Evolutionary conservation across 495 filamentous ascomycete species (phyloP).

Genomic region (Penicillium pulvis): DNA sequence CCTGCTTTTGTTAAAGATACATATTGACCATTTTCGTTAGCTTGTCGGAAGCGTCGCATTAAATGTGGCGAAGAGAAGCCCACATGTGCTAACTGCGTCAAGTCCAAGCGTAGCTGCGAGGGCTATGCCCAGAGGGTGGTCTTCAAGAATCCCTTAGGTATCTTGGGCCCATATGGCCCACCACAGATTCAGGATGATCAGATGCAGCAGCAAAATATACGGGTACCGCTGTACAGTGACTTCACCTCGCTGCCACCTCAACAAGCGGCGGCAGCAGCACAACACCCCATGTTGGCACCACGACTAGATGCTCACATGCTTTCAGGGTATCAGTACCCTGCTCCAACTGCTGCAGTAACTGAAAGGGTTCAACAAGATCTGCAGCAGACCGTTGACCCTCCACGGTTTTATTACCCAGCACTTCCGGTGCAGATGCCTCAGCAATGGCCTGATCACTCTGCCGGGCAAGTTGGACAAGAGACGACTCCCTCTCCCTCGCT

Average conservation of each 20-base stretch:
- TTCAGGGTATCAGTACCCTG: conserved; percentile 16
- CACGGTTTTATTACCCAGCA: conserved; percentile 27
- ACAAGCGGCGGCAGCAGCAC: conserved; percentile 33
- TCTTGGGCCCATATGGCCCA: conserved; percentile 46
- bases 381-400: neutral
- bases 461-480: neutral
- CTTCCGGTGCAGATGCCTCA: conserved; percentile 5
- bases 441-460: neutral
- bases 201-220: conserved; percentile 21
- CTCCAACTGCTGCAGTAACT: neutral
- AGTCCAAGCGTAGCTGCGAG: conserved; percentile 91
- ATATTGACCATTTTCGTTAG: conserved; percentile 44
- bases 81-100: conserved; percentile 88
- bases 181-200: conserved; percentile 24
- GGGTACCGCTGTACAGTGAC: conserved; percentile 25
- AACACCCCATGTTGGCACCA: conserved; percentile 42
- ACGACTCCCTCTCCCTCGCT: neutral
- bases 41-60: conserved; percentile 91
- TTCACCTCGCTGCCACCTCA: conserved; percentile 25
- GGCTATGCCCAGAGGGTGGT: conserved; percentile 91
- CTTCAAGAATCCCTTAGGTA: conserved; percentile 84
- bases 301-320: conserved; percentile 21
- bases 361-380: neutral
- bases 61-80: conserved; percentile 97
- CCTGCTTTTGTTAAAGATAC: neutral